Base-by-base conservation (phyloP, 495 filamentous ascomycete genomes). In the Echria macrotheca region DNA sequence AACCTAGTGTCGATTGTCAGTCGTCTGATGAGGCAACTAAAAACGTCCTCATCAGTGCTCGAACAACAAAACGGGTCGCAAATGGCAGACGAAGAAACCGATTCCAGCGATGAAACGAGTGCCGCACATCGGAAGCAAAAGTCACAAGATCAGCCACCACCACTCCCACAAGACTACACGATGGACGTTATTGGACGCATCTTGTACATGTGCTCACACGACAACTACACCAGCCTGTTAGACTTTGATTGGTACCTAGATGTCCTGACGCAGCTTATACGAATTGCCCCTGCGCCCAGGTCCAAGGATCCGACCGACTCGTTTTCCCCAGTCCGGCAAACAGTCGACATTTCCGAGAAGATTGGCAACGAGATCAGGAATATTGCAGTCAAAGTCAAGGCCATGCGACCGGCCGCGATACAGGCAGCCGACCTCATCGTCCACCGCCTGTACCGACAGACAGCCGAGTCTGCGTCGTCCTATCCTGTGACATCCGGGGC, bases 191-290 rank as follows among this genome's bases (percentile, higher is more conserved):
- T 96, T 22, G 76, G 76, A 28, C 76, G 84, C 36, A 88, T 96
- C 47, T 59, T 97, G 17, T 83, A 86, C 48, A 93, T 98, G 76
- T 97, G 94, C 66, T 87, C 87, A n/a, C 78, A 83, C 40, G 83
- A 88, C 52, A 95, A 89, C 48, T 98, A 96, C 64, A 76, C 80
- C 12, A 86, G 87, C 58, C 68, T 97, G 38, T 69, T 69, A 37
- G 93, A 98, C 61, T 97, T 98, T 63, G 93, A 95, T 52, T 98
- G 93, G 93, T 97, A 97, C 69, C 81, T 97, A 41, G 82, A 86
- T 49, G 77, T 91, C 29, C 69, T 98, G 8, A 80, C 88, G 5
- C 85, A 91, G 57, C 74, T 98, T 2, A 77, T 96, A 24, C 78
- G 81, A 36, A 79, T 85, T 49, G 74, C 89, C 25, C 73, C 75